These are phyloP conservation scores for Asterionellopsis glacialis DNA, from an alignment of 108 stramenopile genomes.

Conservation along the genomic window DNA sequence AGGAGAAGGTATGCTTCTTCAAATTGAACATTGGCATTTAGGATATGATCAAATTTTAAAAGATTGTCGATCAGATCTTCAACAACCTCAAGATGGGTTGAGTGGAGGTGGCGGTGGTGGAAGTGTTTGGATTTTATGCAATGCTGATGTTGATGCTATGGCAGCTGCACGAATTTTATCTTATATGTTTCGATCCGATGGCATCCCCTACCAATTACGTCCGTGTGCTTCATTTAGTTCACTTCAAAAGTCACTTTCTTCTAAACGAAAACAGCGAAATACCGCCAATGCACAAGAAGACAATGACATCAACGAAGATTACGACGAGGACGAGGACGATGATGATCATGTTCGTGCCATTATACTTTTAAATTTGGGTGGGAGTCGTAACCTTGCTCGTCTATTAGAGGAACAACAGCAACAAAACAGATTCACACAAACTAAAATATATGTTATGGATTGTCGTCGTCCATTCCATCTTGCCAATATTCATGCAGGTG, in stretches of 20 bases:
- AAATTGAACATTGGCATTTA: constrained; percentile 68
- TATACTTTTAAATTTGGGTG: constrained; percentile 72
- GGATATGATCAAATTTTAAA: constrained; percentile 73
- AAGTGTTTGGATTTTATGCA: constrained; percentile 54
- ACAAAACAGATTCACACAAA: not conserved
- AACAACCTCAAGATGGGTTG: constrained; percentile 3
- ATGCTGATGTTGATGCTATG: constrained; percentile 75
- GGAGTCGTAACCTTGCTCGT: constrained; percentile 50
- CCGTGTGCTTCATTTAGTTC: constrained; percentile 46
- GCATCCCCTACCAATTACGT: constrained; percentile 59
- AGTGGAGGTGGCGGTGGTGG: constrained; percentile 17
- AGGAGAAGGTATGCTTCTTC: constrained; percentile 82
- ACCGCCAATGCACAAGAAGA: not conserved
- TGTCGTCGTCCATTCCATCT: constrained; percentile 74
- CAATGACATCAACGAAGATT: constrained; percentile 3
- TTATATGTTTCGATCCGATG: constrained; percentile 72
- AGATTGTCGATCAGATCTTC: constrained; percentile 42
- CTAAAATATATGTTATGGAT: constrained; percentile 67
- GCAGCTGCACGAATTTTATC: constrained; percentile 63
- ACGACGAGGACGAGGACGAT: not conserved
- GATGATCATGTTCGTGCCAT: constrained; percentile 42
- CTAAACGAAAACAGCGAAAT: too few relatives aligned
- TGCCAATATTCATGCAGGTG: constrained; percentile 66
- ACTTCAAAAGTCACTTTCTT: not conserved
- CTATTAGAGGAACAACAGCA: constrained; percentile 30